Conservation (phyloP, 371 early-diverging fungal genomes). For the Blakeslea trispora region DNA sequence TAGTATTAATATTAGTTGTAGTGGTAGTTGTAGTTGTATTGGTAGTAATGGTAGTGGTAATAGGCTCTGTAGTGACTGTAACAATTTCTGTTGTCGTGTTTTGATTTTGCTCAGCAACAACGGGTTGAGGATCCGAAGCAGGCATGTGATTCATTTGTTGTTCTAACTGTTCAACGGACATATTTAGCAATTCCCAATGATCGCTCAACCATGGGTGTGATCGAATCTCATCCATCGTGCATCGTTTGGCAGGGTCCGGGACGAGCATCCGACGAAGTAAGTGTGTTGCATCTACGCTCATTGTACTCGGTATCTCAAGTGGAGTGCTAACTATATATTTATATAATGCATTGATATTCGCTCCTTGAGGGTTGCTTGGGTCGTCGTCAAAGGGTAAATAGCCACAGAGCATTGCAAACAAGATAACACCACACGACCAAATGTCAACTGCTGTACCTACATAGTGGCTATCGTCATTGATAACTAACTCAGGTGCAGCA, state of each 20-base stretch:
- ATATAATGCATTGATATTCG: slow-evolving; percentile 65
- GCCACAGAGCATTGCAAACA: slow-evolving; percentile 76
- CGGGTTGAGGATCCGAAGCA: slow-evolving; percentile 13
- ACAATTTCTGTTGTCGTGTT: not conserved
- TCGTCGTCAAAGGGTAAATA: slow-evolving; percentile 84
- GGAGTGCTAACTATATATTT: slow-evolving; percentile 65
- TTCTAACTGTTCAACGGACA: slow-evolving; percentile 23
- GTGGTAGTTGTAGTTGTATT: no score
- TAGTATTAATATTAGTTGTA: no score
- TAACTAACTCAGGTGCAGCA: slow-evolving; percentile 95
- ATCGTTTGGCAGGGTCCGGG: slow-evolving; percentile 56
- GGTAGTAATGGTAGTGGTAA: not conserved
- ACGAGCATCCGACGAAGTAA: slow-evolving; percentile 64
- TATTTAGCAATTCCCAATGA: slow-evolving; percentile 17
- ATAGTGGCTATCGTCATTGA: slow-evolving; percentile 90
- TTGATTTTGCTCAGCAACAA: slow-evolving; percentile 8
- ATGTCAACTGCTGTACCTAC: slow-evolving; percentile 95
- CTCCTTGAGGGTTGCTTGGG: slow-evolving; percentile 65
- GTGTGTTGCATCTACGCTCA: slow-evolving; percentile 45
- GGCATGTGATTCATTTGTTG: slow-evolving; percentile 15
- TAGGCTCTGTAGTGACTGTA: not conserved
- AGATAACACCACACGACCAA: slow-evolving; percentile 92
- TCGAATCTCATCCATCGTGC: slow-evolving; percentile 60
- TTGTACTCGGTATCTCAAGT: slow-evolving; percentile 56
- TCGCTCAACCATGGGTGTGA: slow-evolving; percentile 46